phyloP scores from a whole-genome alignment of 1,284 basidiomycete species.

The Trichosporon sp. region DNA sequence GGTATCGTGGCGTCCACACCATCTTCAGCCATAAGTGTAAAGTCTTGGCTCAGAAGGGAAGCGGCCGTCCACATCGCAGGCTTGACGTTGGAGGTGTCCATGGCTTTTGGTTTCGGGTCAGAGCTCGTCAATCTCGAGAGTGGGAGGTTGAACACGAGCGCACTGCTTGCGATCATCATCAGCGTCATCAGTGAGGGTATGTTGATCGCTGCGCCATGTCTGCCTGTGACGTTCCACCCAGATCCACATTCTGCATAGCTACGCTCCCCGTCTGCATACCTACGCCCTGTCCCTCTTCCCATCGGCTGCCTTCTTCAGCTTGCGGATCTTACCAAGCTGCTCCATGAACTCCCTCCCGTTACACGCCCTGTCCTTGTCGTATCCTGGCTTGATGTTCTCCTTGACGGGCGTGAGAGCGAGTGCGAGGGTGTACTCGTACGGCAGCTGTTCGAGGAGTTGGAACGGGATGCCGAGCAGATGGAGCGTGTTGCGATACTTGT shows the following conservation, averaged over 20 bases:
- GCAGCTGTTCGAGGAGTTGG: background rate
- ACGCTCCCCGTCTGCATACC: background rate
- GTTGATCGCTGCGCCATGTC: too few species aligned
- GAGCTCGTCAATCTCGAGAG: too few species aligned
- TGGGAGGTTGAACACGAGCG: too few species aligned
- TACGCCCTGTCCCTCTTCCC: background rate
- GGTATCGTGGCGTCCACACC: too few species aligned
- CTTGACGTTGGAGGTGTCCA: too few species aligned
- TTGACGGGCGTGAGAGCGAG: slow-evolving; percentile 8
- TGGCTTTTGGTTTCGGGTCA: too few species aligned
- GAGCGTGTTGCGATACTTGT: background rate
- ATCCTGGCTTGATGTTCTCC: background rate
- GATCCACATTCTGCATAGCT: background rate
- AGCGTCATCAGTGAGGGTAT: too few species aligned
- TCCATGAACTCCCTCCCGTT: background rate
- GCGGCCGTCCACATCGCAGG: too few species aligned
- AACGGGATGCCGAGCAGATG: slow-evolving; percentile 9
- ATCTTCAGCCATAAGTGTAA: too few species aligned
- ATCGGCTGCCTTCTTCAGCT: background rate
- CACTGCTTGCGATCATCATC: too few species aligned
- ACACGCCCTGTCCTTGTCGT: background rate
- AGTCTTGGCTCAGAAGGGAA: too few species aligned
- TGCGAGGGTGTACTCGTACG: slow-evolving; percentile 7
- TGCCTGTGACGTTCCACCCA: background rate
- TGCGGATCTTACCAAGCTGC: background rate